Evolutionary conservation across 2,329 filamentous ascomycete genomes (phyloP), one percentile per base, ranked within the genome.

Genomic region (Fusarium scirpi): DNA sequence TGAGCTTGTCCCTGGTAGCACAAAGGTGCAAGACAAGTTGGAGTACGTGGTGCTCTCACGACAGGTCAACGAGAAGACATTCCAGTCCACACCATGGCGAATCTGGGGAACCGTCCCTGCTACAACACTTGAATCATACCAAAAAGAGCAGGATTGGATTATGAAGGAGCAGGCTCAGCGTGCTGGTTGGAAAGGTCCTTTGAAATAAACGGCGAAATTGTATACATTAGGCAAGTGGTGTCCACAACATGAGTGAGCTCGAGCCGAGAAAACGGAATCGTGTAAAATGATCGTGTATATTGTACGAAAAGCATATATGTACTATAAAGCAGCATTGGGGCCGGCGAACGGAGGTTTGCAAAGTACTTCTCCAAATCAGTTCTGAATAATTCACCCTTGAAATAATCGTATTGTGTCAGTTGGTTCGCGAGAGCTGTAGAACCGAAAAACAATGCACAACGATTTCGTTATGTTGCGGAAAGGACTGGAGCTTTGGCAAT

Each of bases 1-100:
- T 16, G 70, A 77, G 63, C 72, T 80, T n/a, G 76, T 87, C 10
- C 79, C 82, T 2, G 85, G 84, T 4, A 83, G 80, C 64, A 82
- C 83, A 46, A 84, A 84, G 74, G 81, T 85, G 69, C 85, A 86
- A 73, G 81, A 87, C 52, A 83, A 90, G 71, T 77, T 84, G 3
- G 91, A 94, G 82, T 88, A 92, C 74, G 69, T 93, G 7, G 89
- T 92, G 41, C 70, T 93, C 47, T 87, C 89, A 74, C 76, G 84
- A 29, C 60, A 78, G 30, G 67, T 86, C 45, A 80, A 85, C 74
- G 80, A 79, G 48, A 78, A 75, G 57, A 87, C 85, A 22, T 86
- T 82, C 69, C 76, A 82, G 75, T 77, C 83, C 59, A 80, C 78
- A 29, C 81, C 84, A 4, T 93, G 91, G 91, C 84, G 82, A 76